Conservation (phyloP, 345 rosid genomes). For the Citrus unshiu region DNA sequence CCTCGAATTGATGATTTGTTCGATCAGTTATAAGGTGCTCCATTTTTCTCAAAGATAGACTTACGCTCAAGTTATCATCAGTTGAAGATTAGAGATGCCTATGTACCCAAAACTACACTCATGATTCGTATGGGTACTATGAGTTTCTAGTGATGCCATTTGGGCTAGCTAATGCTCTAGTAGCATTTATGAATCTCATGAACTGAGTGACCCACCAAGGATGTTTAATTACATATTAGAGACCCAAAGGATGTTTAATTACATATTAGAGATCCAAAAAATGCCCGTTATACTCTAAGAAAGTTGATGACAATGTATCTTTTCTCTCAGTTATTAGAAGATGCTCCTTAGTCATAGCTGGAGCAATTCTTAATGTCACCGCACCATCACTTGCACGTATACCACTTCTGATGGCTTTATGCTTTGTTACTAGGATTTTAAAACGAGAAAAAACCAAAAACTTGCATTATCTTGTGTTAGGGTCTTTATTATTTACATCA, state of each 20-base stretch:
- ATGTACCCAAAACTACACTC: too few relatives aligned
- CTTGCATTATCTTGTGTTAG: slow-evolving; percentile 26
- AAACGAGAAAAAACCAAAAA: slow-evolving; percentile 51
- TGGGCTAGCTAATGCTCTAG: too few relatives aligned
- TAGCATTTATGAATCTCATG: slow-evolving; percentile 25
- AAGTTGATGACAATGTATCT: slow-evolving; percentile 39
- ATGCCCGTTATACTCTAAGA: slow-evolving; percentile 1
- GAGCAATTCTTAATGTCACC: slow-evolving; percentile 80
- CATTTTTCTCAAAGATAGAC: too few relatives aligned
- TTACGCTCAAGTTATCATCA: too few relatives aligned
- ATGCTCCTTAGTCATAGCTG: slow-evolving; percentile 94
- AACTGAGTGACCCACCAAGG: slow-evolving; percentile 46
- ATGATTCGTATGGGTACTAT: too few relatives aligned
- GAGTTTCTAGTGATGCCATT: too few relatives aligned
- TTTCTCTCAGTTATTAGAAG: slow-evolving; percentile 81
- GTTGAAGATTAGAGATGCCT: too few relatives aligned
- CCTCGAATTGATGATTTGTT: too few relatives aligned
- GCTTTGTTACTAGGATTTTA: slow-evolving; percentile 29
- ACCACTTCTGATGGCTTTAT: slow-evolving; percentile 45
- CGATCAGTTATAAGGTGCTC: too few relatives aligned
- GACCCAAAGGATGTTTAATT: too few relatives aligned
- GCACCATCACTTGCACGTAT: slow-evolving; percentile 92
- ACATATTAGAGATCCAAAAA: too few relatives aligned
- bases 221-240: slow-evolving; percentile 2
- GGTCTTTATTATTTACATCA: too few relatives aligned